Conservation (phyloP, 352 stramenopile species). For the Pythium pyrilobum region DNA sequence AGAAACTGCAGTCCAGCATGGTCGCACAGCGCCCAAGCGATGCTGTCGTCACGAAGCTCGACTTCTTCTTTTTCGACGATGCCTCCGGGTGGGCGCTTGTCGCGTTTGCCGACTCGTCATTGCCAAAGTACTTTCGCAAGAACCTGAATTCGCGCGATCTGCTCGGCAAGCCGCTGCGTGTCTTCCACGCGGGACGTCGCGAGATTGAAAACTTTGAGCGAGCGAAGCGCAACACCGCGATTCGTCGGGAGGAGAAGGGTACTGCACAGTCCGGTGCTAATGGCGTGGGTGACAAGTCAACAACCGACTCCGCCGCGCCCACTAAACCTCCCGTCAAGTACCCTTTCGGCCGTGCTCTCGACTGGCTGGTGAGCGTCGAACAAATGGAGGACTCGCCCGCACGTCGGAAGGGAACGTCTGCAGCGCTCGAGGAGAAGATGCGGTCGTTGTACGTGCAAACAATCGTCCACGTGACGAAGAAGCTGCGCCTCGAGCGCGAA, state of each 20-base stretch:
- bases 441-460: slow-evolving; percentile 57
- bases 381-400: slow-evolving; percentile 53
- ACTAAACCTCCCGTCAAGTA: slow-evolving; percentile 28
- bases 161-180: slow-evolving; percentile 36
- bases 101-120: slow-evolving; percentile 46
- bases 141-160: slow-evolving; percentile 64
- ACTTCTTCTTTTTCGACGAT: slow-evolving; percentile 74
- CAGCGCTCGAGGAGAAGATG: slow-evolving; percentile 57
- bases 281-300: background rate
- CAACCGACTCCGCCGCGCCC: background rate
- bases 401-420: slow-evolving; percentile 48
- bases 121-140: slow-evolving; percentile 37
- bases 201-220: slow-evolving; percentile 66
- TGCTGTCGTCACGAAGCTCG: slow-evolving; percentile 35
- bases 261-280: no score
- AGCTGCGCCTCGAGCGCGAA: slow-evolving; percentile 55
- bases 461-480: slow-evolving; percentile 60
- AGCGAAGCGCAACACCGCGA: slow-evolving; percentile 38
- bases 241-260: slow-evolving; percentile 5
- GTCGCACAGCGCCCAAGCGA: slow-evolving; percentile 1
- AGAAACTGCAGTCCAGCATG: slow-evolving; percentile 4
- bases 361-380: slow-evolving; percentile 66
- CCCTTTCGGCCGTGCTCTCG: slow-evolving; percentile 48
- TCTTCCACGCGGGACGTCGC: slow-evolving; percentile 45
- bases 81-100: slow-evolving; percentile 68